Percentiles rank a stretch among this genome's conserved stretches.
Conservation (phyloP, 805 yeast genomes). For the Kluyveromyces siamensis region DNA sequence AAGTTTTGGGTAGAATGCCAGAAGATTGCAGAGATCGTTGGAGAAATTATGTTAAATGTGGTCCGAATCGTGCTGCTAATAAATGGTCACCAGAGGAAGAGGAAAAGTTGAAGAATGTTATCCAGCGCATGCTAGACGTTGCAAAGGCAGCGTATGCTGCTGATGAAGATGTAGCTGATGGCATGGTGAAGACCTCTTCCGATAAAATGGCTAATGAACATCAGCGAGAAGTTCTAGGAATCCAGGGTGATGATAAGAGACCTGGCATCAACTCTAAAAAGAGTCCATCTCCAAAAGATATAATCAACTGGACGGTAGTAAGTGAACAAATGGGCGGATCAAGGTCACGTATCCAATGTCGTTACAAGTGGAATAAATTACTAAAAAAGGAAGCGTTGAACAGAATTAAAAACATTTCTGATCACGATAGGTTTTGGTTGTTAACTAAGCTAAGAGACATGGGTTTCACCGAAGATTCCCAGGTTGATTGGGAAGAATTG, state of each 20-base stretch:
- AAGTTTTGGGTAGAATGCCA: constrained; percentile 82
- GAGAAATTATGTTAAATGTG: constrained; percentile 94
- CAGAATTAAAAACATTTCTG: constrained; percentile 36
- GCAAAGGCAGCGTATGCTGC: constrained; percentile 14
- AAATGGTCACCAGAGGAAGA: constrained; percentile 80
- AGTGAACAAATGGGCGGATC: constrained; percentile 85
- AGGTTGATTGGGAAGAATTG: constrained; percentile 47
- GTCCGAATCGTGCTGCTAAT: constrained; percentile 60
- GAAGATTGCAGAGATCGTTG: constrained; percentile 96
- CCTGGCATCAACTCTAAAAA: constrained; percentile 13
- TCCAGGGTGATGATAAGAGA: constrained; percentile 10
- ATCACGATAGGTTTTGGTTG: constrained; percentile 43
- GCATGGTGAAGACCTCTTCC: constrained; percentile 14
- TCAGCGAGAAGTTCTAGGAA: constrained; percentile 14
- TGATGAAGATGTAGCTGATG: constrained; percentile 10
- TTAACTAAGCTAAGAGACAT: constrained; percentile 38
- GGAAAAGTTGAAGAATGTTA: constrained; percentile 43
- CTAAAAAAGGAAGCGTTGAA: constrained; percentile 47
- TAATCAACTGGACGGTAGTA: constrained; percentile 85
- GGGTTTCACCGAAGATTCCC: constrained; percentile 33
- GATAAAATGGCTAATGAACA: constrained; percentile 14
- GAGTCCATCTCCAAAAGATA: constrained; percentile 27
- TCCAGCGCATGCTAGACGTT: constrained; percentile 39
- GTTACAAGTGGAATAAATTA: constrained; percentile 90
- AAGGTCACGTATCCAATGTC: constrained; percentile 86